Conservation (phyloP, 345 rosid genomes). For the Boechera stricta region DNA sequence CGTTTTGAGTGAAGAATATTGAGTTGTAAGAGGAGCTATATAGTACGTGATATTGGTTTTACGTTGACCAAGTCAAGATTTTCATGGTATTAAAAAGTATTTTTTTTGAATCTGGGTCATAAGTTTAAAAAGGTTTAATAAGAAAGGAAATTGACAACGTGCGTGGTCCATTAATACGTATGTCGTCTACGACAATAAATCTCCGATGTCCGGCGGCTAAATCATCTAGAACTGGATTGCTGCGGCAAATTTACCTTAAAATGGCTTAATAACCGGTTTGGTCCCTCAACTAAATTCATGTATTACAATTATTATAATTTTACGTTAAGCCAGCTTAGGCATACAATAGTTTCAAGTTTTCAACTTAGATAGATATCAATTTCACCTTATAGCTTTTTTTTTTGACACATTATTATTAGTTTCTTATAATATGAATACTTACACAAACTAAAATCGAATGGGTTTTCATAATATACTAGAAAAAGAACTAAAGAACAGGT, state of each 20-base stretch:
- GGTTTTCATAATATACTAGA: no score
- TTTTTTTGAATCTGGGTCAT: not conserved
- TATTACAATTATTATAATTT: no score
- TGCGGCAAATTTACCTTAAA: slow-evolving; percentile 2
- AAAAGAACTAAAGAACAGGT: no score
- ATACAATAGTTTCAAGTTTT: no score
- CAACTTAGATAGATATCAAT: no score
- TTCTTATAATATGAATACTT: no score
- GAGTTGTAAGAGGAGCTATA: not conserved
- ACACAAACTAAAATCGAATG: no score
- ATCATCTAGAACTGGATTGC: not conserved
- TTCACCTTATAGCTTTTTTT: no score
- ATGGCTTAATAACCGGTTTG: not conserved
- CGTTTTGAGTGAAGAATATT: slow-evolving; percentile 24
- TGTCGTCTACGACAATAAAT: slow-evolving; percentile 22
- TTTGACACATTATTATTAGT: no score
- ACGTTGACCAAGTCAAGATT: slow-evolving; percentile 12
- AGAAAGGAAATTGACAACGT: not conserved
- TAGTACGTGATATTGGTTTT: slow-evolving; percentile 7
- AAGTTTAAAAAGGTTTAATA: not conserved
- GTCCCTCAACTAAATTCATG: not conserved
- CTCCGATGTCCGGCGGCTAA: slow-evolving; percentile 28
- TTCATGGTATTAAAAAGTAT: no score
- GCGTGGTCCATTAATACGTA: slow-evolving; percentile 18
- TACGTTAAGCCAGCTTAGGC: no score